Evolutionary conservation across 2,329 filamentous ascomycete genomes (phyloP), one percentile per base, ranked within the genome.

Genomic region (Ophiostoma piceae): DNA sequence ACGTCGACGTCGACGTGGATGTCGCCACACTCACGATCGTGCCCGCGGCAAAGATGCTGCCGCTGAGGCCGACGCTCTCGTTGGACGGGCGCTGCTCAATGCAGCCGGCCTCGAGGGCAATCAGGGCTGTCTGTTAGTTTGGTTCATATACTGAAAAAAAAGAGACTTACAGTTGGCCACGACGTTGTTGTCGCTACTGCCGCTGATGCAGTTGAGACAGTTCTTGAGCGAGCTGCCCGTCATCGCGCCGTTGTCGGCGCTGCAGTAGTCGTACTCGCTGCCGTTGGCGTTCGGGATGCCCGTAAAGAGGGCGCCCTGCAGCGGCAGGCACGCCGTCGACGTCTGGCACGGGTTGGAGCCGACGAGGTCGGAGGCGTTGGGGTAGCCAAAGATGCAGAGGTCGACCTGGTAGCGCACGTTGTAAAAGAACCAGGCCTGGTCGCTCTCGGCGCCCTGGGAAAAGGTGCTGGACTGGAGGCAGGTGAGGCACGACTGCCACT

Each of bases 371-470:
- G 81, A 80, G 60, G 79, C 82, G 72, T 86, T 83, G 16, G 82
- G 84, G 70, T 80, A 84, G 11, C 81, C 83, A 74, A 85, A 84
- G 66, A 87, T 74, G 74, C 85, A 87, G 71, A 82, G 82, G 69
- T 83, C 80, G 64, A 86, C 79, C 14, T 82, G 78, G 74, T 84
- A 86, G 72, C 84, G 79, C 62, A 86, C 75, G 72, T 87, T 87
- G 72, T 87, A 85, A 62, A 87, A 73, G 72, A 86, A 87, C 84
- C 84, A 86, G 66, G 79, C 78, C 71, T 84, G 83, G 72, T 87
- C 85, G 69, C 77, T 86, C 76, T 87, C 84, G 7, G 71, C 70
- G 1, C 80, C 83, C 47, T 82, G 77, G 2, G 78, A 75, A 71
- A 81, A 85, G 11, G 78, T 79, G 76, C 84, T 87, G 37, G 80